phyloP scores from a whole-genome alignment of 495 filamentous ascomycete species.

The Aspergillus indologenus region DNA sequence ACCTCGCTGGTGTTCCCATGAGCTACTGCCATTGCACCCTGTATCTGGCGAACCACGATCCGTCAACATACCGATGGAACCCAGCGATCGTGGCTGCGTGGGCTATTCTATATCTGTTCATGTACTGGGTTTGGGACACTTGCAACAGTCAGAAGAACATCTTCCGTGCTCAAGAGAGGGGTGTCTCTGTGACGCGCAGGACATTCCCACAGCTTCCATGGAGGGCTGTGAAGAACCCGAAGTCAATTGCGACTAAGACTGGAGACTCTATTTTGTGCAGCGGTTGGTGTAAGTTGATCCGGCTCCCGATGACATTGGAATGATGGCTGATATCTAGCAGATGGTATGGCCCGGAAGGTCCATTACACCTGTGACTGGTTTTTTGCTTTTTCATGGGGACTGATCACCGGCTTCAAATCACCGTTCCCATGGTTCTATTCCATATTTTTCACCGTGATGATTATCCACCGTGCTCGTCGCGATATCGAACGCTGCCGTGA shows the following conservation, averaged over 20 bases:
- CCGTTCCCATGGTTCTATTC: constrained; percentile 91
- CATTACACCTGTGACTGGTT: constrained; percentile 88
- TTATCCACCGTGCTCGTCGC: constrained; percentile 75
- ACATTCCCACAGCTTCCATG: constrained; percentile 89
- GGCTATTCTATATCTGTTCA: constrained; percentile 68
- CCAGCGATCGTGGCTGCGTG: constrained; percentile 56
- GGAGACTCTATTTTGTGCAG: constrained; percentile 81
- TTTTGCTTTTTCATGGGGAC: constrained; percentile 67
- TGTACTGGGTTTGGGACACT: constrained; percentile 91
- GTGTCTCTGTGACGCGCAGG: constrained; percentile 63
- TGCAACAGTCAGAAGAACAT: constrained; percentile 90
- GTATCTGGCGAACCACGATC: constrained; percentile 83
- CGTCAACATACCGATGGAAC: constrained; percentile 73
- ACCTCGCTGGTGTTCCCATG: constrained; percentile 90
- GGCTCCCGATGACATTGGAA: not conserved
- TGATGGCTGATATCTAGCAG: constrained; percentile 11
- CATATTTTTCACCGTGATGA: constrained; percentile 85
- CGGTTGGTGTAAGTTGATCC: constrained; percentile 67
- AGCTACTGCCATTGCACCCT: constrained; percentile 94
- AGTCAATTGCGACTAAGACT: constrained; percentile 66
- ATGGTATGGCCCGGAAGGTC: constrained; percentile 81
- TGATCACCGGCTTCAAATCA: constrained; percentile 58
- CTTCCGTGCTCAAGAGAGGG: constrained; percentile 78
- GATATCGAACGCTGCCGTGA: constrained; percentile 76
- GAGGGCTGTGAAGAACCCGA: constrained; percentile 72